Conservation (phyloP, 768 basidiomycete genomes). For the Termitomyces sp. region DNA sequence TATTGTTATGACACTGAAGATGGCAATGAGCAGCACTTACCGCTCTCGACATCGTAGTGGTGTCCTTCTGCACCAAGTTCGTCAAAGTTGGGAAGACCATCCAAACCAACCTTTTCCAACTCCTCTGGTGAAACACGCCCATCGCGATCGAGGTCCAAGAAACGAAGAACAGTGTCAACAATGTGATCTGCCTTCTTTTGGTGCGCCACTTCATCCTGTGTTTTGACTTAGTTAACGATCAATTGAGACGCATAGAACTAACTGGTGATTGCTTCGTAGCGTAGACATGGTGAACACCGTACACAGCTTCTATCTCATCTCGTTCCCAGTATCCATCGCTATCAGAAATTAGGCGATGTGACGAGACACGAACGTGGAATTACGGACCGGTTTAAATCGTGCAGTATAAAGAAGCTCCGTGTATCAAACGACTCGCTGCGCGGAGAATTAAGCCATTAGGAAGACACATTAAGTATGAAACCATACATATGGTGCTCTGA, state of each 20-base stretch:
- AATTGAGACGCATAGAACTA: neutral
- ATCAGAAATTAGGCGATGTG: neutral
- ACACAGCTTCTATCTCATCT: slow-evolving; percentile 92
- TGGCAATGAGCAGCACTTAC: slow-evolving; percentile 38
- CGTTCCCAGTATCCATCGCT: slow-evolving; percentile 82
- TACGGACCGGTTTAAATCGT: slow-evolving; percentile 82
- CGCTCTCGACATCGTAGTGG: slow-evolving; percentile 90
- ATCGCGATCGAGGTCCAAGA: slow-evolving; percentile 74
- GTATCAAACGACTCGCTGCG: slow-evolving; percentile 77
- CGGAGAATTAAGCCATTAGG: slow-evolving; percentile 8
- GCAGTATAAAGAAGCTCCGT: slow-evolving; percentile 90
- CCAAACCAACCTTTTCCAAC: slow-evolving; percentile 67
- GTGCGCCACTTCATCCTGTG: slow-evolving; percentile 72
- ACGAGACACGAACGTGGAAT: neutral
- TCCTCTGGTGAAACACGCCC: slow-evolving; percentile 68
- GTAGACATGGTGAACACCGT: slow-evolving; percentile 92
- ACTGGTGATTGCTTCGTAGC: slow-evolving; percentile 80
- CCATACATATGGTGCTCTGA: slow-evolving; percentile 83
- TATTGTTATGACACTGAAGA: neutral
- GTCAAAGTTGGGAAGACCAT: slow-evolving; percentile 81
- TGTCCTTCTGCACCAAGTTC: slow-evolving; percentile 86
- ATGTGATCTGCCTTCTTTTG: slow-evolving; percentile 80
- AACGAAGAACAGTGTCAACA: slow-evolving; percentile 63
- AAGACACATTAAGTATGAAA: slow-evolving; percentile 2
- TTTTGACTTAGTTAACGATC: neutral